Evolutionary conservation across 352 stramenopile genomes (phyloP), one percentile per base, ranked within the genome.

Genomic region (Lagenidium giganteum): DNA sequence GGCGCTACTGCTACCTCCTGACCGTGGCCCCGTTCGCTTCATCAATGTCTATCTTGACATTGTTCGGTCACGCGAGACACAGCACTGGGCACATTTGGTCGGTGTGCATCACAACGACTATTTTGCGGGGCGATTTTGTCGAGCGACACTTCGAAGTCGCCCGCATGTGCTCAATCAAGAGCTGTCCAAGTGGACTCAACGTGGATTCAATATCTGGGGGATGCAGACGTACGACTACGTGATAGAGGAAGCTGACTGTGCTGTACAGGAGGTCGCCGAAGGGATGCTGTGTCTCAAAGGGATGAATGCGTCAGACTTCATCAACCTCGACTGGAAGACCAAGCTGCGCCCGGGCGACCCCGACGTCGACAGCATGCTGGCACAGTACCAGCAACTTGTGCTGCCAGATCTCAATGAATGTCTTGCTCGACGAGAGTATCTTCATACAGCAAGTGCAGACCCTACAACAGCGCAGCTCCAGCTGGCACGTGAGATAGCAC

Each of bases 11-110:
- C n/a, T n/a, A n/a, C n/a, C n/a, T n/a, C n/a, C n/a, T n/a, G 40
- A 36, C 14, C 26, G 29, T 8, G 9, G 27, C 18, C 28, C 40
- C 18, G 25, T 21, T 13, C 40, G 40, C 9, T 16, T 47, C 14
- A 24, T 47, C 40, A 47, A 47, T 22, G 27, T 47, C n/a, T 47
- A 47, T 28, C 25, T 38, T 30, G 40, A 47, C 21, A 38, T 38
- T 26, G 40, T 47, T 4, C 21, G 36, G 18, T 28, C 40, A 24
- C 27, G 29, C 6, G 13, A 26, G 4, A 27, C 20, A 4, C 13
- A 37, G n/a, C n/a, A n/a, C n/a, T 47, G 40, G 40, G 40, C 40
- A 7, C 8, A 36, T 27, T 26, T 26, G 5, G 26, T 47, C 26
- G n/a, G 8, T 4, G 21, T 4, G 5, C 27, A 17, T 26, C 40